Conservation (phyloP, 2,329 filamentous ascomycete species). For the Hypoxylon sp. region DNA sequence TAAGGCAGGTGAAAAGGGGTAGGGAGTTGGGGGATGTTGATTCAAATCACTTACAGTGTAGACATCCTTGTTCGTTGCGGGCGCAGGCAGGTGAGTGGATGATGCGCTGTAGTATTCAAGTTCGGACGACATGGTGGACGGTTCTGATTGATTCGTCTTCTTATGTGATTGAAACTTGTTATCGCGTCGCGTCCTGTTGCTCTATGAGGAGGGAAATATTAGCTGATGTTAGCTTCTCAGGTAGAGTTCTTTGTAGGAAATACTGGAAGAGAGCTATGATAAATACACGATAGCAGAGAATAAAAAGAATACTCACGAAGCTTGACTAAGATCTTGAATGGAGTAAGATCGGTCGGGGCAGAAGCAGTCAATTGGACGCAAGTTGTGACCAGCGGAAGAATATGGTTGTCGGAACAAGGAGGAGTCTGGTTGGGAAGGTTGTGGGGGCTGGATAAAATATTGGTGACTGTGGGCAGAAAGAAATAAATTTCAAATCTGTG, state of each 20-base stretch:
- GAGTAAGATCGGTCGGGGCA: background rate
- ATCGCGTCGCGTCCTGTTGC: background rate
- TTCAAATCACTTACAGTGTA: background rate
- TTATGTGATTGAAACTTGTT: background rate
- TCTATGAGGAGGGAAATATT: background rate
- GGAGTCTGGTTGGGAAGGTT: too few species aligned
- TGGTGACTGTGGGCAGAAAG: background rate
- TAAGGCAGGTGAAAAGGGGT: background rate
- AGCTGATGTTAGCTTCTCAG: background rate
- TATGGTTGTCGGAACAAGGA: too few species aligned
- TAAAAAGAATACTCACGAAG: background rate
- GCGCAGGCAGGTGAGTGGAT: background rate
- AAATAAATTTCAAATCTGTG: too few species aligned
- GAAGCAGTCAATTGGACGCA: background rate
- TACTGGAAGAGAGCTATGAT: background rate
- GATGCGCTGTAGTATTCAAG: background rate
- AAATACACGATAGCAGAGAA: background rate
- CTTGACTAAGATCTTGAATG: background rate
- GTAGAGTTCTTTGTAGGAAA: background rate
- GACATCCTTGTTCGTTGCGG: background rate
- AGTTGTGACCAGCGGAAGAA: too few species aligned
- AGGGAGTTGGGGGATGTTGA: background rate
- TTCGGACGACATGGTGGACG: background rate
- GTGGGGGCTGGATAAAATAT: too few species aligned
- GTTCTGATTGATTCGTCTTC: background rate